These are phyloP conservation scores for Tuber umbilicatum DNA, from an alignment of 495 filamentous ascomycete species.

Conservation along the genomic window DNA sequence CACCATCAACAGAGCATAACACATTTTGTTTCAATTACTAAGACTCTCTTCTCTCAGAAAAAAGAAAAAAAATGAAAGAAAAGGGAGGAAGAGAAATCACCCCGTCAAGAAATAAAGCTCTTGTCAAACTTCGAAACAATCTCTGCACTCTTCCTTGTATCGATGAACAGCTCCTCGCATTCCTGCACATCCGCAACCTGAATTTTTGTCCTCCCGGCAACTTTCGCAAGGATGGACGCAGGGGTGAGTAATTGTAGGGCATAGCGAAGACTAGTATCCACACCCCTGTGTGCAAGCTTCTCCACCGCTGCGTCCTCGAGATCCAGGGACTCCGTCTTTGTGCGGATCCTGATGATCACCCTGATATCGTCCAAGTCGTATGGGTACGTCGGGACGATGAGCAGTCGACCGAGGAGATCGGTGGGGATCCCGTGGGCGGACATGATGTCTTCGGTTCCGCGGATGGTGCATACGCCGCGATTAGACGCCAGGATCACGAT, in stretches of 20 bases:
- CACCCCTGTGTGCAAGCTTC: conserved; percentile 76
- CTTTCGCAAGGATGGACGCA: conserved; percentile 62
- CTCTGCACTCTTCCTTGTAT: conserved; percentile 74
- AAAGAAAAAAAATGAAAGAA: neutral
- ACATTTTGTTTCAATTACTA: neutral
- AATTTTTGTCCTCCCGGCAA: conserved; percentile 69
- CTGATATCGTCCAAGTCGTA: conserved; percentile 83
- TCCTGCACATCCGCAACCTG: conserved; percentile 82
- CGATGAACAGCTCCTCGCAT: conserved; percentile 88
- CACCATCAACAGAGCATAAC: neutral
- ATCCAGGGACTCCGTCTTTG: conserved; percentile 69
- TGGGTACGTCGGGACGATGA: conserved; percentile 88
- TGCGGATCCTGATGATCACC: conserved; percentile 74
- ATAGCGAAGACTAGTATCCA: conserved; percentile 81
- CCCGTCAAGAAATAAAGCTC: conserved; percentile 58
- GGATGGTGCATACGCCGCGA: conserved; percentile 81
- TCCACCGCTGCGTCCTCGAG: conserved; percentile 77
- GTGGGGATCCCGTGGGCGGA: conserved; percentile 90
- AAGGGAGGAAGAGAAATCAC: neutral
- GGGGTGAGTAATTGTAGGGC: conserved; percentile 88
- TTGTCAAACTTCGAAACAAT: conserved; percentile 85
- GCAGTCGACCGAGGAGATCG: conserved; percentile 81
- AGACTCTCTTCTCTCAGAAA: neutral
- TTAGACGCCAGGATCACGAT: conserved; percentile 98
- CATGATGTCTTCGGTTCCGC: conserved; percentile 71